These are phyloP conservation scores for Magnolia kwangsiensis DNA, from an alignment of 164 flowering plant genomes.

Conservation along the genomic window DNA sequence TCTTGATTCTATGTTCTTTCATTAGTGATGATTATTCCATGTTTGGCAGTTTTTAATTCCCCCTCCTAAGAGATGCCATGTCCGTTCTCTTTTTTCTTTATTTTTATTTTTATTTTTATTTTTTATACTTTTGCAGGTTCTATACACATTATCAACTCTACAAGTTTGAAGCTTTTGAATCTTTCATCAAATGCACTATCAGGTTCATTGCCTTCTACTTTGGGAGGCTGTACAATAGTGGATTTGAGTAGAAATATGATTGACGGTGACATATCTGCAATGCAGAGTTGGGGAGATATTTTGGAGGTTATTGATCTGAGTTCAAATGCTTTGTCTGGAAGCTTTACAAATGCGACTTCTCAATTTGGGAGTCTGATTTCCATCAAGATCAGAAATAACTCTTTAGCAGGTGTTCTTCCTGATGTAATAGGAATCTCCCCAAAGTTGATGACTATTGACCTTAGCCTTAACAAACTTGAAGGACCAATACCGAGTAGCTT, in stretches of 20 bases:
- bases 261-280: slow-evolving; percentile 54
- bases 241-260: slow-evolving; percentile 78
- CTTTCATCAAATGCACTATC: slow-evolving; percentile 71
- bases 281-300: slow-evolving; percentile 56
- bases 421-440: slow-evolving; percentile 35
- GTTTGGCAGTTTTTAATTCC: neutral
- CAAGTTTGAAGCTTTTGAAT: slow-evolving; percentile 61
- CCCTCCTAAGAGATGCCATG: neutral
- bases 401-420: slow-evolving; percentile 63
- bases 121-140: slow-evolving; percentile 48
- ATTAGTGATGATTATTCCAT: neutral
- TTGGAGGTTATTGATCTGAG: slow-evolving; percentile 77
- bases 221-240: slow-evolving; percentile 43
- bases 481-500: slow-evolving; percentile 72
- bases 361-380: slow-evolving; percentile 44
- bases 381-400: slow-evolving; percentile 61
- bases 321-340: slow-evolving; percentile 75
- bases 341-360: slow-evolving; percentile 54
- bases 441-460: slow-evolving; percentile 50
- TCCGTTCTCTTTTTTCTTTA: neutral
- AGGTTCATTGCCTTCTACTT: slow-evolving; percentile 57
- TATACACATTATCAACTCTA: slow-evolving; percentile 48
- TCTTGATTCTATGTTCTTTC: neutral
- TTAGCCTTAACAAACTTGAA: slow-evolving; percentile 58
- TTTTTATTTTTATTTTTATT: too few species aligned